Evolutionary conservation across 2,329 filamentous ascomycete genomes (phyloP), one percentile per base, ranked within the genome.

Genomic region (Apiospora rasikravindrae): DNA sequence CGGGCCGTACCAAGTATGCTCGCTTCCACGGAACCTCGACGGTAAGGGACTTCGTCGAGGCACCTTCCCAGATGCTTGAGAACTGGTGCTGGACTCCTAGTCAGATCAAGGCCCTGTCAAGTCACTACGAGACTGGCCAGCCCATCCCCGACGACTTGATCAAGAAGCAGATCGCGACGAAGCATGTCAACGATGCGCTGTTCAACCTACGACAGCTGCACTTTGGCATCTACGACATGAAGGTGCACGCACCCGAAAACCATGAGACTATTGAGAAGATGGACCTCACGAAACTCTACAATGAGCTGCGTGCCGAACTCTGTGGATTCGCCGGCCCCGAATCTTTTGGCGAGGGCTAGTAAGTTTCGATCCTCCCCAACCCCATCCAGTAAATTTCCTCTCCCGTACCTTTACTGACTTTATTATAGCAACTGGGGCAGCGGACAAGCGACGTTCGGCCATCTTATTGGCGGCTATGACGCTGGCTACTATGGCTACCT

Each of bases 141-240:
- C 85, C 87, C 73, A 95, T 96, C 72, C 92, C 94, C 0, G 91
- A 94, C 76, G 91, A 92, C 19, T 86, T 96, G 24, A 91, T 95
- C 72, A 86, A 91, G 77, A 93, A 91, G 80, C 88, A 95, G 73
- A 91, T 96, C 78, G 88, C 87, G 68, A 94, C 93, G 19, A 94
- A 94, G 83, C 92, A 95, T 77, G 91, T 96, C 79, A 96, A 96
- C 80, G 93, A 91, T 73, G 93, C 93, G 0, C 87, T 94, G 6
- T 93, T 93, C 83, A 95, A 94, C 79, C 86, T 96, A 40, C 88
- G 92, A 53, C 94, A 96, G 82, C 85, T 96, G 57, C 90, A 94
- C 81, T 94, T 95, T 78, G 94, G 93, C 51, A 92, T 94, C 73
- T 96, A 94, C 77, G 93, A 96, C 80, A 96, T 96, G 93, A 90